Evolutionary conservation across 495 filamentous ascomycete species (phyloP), one percentile per base, ranked within the genome.

Genomic region (Penicillium bialowiezense): DNA sequence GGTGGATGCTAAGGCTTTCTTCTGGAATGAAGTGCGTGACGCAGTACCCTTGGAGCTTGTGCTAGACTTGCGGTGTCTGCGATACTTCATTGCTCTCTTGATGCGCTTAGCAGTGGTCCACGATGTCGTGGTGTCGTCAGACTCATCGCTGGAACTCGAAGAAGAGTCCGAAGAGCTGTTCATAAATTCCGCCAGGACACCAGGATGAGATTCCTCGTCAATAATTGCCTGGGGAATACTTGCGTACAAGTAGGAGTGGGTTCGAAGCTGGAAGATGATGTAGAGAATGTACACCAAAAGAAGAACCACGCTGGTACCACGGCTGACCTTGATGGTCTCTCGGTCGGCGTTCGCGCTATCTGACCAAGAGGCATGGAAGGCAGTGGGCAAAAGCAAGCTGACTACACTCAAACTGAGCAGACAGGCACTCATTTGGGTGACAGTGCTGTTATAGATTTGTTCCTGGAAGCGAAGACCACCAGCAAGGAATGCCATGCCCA

Each of bases 381-480:
- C 91, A 34, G 91, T 95, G 75, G 89, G 89, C 6, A 95, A 67
- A 2, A 95, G 70, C 3, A 96, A 74, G 70, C 89, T 95, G 63
- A 86, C 90, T 15, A 95, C 91, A 61, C 87, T 89, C 67, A 96
- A 71, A 73, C 88, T 91, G 51, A 96, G 82, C 38, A 96, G 74
- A 70, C 89, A 95, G 21, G 91, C 90, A 59, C 90, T 96, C 88
- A 93, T 96, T 68, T 96, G 89, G 2, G 90, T 96, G 40, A 95
- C 88, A 19, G 89, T 95, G 69, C 83, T 93, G 68, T 96, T 96
- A 71, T 96, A 96, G 51, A 95, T 84, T 82, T 91, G 91, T 75
- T 96, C 91, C 51, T 84, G 86, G 68, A 85, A 96, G 46, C 89
- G 85, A 38, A 96, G 73, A 46, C 91, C 91, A 58, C 91, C 91